Conservation (phyloP, 441 rosid genomes). For the Hypseocharis bilobata region DNA sequence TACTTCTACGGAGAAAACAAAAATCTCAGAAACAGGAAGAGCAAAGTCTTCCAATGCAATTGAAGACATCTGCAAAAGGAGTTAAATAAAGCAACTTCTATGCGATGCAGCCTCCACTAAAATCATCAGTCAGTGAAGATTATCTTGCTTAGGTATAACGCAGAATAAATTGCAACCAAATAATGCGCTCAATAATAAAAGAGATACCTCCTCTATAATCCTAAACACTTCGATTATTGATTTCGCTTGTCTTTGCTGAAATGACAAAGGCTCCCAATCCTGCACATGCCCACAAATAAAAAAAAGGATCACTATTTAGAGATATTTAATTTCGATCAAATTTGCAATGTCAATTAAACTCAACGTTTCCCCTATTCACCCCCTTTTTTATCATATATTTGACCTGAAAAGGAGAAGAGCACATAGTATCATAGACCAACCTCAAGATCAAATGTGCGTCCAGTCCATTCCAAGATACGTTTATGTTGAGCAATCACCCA, state of each 20-base stretch:
- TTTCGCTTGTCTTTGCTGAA: constrained; percentile 77
- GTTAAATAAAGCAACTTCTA: constrained; percentile 13
- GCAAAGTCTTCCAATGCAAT: constrained; percentile 8
- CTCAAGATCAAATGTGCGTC: constrained; percentile 92
- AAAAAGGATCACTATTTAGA: background rate
- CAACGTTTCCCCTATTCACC: too few species aligned
- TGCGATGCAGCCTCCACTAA: constrained; percentile 1
- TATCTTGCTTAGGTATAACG: background rate
- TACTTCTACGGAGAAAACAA: background rate
- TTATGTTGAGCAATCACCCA: constrained; percentile 91
- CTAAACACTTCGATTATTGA: constrained; percentile 93
- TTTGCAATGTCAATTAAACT: too few species aligned
- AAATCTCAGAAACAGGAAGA: constrained; percentile 8
- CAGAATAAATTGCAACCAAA: constrained; percentile 8
- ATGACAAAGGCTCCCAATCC: constrained; percentile 97
- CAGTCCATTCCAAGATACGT: constrained; percentile 89
- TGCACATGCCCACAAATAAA: constrained; percentile 32
- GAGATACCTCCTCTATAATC: constrained; percentile 86
- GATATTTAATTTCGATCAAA: constrained; percentile 12
- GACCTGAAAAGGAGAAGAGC: background rate
- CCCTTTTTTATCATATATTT: too few species aligned
- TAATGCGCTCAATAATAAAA: constrained; percentile 3
- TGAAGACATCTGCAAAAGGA: constrained; percentile 7
- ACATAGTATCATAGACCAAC: constrained; percentile 28
- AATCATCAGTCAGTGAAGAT: constrained; percentile 3